Evolutionary conservation across 1,284 basidiomycete species (phyloP).

Genomic region (Pyrrhoderma noxium): DNA sequence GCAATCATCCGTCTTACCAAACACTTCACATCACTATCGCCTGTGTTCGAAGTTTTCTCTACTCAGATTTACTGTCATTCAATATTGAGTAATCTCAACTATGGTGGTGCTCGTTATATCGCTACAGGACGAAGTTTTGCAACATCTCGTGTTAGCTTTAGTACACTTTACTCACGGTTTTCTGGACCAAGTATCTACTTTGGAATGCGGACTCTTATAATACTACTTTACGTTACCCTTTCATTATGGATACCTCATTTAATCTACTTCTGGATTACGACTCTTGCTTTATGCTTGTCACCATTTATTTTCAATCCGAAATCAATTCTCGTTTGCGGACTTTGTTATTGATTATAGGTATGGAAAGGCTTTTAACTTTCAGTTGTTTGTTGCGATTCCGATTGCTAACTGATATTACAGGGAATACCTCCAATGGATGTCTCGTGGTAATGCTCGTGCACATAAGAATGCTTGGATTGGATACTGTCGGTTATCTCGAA

Average conservation of each 20-base stretch:
- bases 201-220: slow-evolving; percentile 84
- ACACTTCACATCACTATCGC: slow-evolving; percentile 90
- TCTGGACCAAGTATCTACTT: slow-evolving; percentile 95
- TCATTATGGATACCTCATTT: slow-evolving; percentile 84
- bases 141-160: slow-evolving; percentile 88
- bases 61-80: slow-evolving; percentile 97
- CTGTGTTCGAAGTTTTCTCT: slow-evolving; percentile 91
- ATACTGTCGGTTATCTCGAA: too few species aligned
- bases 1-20: slow-evolving; percentile 85
- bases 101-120: slow-evolving; percentile 94
- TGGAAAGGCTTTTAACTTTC: background rate
- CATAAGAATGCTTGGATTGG: too few species aligned
- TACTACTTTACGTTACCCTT: slow-evolving; percentile 88
- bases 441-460: too few species aligned
- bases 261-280: slow-evolving; percentile 94
- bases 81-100: slow-evolving; percentile 89
- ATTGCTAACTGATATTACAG: slow-evolving; percentile 52
- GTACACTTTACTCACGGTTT: slow-evolving; percentile 91
- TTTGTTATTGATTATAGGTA: slow-evolving; percentile 84
- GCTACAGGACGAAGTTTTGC: slow-evolving; percentile 99
- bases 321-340: slow-evolving; percentile 92
- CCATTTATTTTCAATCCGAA: slow-evolving; percentile 97
- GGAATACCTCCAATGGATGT: too few species aligned
- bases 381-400: slow-evolving; percentile 21
- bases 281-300: slow-evolving; percentile 80